Evolutionary conservation across 129 eudicot genomes (phyloP).

Genomic region (Lonicera japonica): DNA sequence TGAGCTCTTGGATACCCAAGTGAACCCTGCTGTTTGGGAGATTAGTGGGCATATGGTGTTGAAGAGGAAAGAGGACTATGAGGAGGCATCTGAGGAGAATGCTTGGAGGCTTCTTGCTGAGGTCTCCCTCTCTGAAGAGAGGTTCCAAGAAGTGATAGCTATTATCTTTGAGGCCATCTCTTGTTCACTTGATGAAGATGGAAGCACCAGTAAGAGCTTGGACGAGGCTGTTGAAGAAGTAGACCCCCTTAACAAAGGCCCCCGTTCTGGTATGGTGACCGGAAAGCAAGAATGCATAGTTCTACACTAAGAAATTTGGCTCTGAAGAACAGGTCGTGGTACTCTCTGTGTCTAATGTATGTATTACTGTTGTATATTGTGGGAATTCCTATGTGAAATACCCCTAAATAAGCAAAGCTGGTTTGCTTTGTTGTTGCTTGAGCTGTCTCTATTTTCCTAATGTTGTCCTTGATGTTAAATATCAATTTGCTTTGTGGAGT

Average conservation of each 20-base stretch:
- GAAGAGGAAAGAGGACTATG: slow-evolving; percentile 78
- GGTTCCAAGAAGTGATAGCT: slow-evolving; percentile 75
- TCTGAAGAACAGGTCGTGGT: neutral
- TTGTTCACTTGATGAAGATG: slow-evolving; percentile 26
- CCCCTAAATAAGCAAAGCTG: slow-evolving; percentile 27
- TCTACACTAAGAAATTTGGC: slow-evolving; percentile 40
- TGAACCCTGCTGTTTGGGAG: slow-evolving; percentile 99
- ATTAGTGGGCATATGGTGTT: slow-evolving; percentile 97
- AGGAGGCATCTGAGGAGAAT: slow-evolving; percentile 81
- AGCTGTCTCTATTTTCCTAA: slow-evolving; percentile 13
- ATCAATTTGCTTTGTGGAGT: slow-evolving; percentile 10
- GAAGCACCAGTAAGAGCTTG: no score
- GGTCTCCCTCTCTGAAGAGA: slow-evolving; percentile 89
- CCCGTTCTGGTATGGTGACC: slow-evolving; percentile 40
- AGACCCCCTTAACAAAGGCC: slow-evolving; percentile 41
- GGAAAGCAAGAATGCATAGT: slow-evolving; percentile 67
- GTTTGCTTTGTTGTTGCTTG: slow-evolving; percentile 25
- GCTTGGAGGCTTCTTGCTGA: slow-evolving; percentile 99
- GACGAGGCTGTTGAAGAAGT: slow-evolving; percentile 38
- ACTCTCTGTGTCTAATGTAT: neutral
- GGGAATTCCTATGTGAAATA: slow-evolving; percentile 12
- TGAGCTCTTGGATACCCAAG: slow-evolving; percentile 95
- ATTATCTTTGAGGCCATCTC: slow-evolving; percentile 80
- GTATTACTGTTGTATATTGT: neutral
- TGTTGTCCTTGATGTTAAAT: neutral